These are phyloP conservation scores for Sclerospora graminicola DNA, from an alignment of 352 stramenopile genomes.

Conservation along the genomic window DNA sequence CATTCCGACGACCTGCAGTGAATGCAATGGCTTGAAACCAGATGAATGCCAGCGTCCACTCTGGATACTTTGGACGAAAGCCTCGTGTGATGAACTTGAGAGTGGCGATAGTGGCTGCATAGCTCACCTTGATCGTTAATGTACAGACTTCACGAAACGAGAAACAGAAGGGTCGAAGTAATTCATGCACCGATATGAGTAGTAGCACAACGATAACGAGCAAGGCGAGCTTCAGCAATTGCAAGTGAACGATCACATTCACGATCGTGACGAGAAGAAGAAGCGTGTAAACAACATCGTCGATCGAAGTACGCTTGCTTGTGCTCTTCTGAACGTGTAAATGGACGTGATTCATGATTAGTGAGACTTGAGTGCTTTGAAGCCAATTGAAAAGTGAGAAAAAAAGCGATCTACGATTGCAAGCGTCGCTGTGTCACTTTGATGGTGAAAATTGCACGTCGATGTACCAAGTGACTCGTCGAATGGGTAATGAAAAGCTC, in stretches of 20 bases:
- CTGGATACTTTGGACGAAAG: slow-evolving; percentile 19
- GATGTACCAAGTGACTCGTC: too few relatives aligned
- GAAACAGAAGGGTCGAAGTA: slow-evolving; percentile 31
- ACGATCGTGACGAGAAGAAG: slow-evolving; percentile 10
- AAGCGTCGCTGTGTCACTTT: slow-evolving; percentile 7
- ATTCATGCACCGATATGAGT: slow-evolving; percentile 19
- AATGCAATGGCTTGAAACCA: slow-evolving; percentile 29
- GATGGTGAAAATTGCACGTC: slow-evolving; percentile 3
- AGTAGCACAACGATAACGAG: slow-evolving; percentile 16
- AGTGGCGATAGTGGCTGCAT: slow-evolving; percentile 11
- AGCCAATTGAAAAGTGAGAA: slow-evolving; percentile 10
- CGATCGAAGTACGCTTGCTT: slow-evolving; percentile 6
- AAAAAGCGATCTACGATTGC: background rate
- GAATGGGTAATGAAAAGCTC: too few relatives aligned
- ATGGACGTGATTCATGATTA: slow-evolving; percentile 14
- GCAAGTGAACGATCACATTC: slow-evolving; percentile 17
- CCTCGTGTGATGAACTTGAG: slow-evolving; percentile 18
- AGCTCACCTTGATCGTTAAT: slow-evolving; percentile 12
- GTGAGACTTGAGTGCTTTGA: background rate
- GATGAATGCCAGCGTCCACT: slow-evolving; percentile 35
- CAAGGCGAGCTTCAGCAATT: slow-evolving; percentile 14
- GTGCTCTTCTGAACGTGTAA: slow-evolving; percentile 10
- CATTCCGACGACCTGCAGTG: slow-evolving; percentile 15
- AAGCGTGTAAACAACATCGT: slow-evolving; percentile 15
- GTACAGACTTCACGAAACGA: slow-evolving; percentile 20